A percentile compares a stretch with the other conserved stretches of the same genome.
Conservation (phyloP, 2,329 filamentous ascomycete genomes). For the Ophiostoma australiae region DNA sequence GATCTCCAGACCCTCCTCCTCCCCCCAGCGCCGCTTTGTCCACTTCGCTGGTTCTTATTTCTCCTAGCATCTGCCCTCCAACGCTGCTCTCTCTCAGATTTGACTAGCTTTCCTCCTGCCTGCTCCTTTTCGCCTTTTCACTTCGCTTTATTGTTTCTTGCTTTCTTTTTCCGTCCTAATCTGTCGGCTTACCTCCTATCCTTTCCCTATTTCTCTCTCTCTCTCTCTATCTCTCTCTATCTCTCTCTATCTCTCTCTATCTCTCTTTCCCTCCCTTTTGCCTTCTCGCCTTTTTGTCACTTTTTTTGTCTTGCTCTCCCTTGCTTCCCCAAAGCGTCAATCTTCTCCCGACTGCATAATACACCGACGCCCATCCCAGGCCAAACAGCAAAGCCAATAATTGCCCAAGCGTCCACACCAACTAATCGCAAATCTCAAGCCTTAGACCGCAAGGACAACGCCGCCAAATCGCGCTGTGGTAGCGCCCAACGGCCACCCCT, state of each 20-base stretch:
- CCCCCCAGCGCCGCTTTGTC: background rate
- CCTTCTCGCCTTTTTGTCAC: background rate
- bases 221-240: background rate
- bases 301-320: background rate
- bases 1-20: background rate
- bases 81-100: background rate
- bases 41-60: background rate
- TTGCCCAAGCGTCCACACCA: background rate
- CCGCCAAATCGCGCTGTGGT: slow-evolving; percentile 6
- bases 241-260: too few species aligned
- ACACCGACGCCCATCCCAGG: background rate
- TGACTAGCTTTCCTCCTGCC: background rate
- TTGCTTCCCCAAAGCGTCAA: background rate
- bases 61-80: background rate
- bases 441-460: background rate
- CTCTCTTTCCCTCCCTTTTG: background rate
- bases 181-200: background rate
- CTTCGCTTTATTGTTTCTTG: background rate
- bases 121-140: background rate
- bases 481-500: background rate
- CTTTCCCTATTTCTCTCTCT: background rate
- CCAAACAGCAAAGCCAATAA: background rate
- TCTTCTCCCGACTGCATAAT: background rate
- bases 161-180: background rate
- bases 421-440: background rate